phyloP scores from a whole-genome alignment of 2,329 filamentous ascomycete genomes.

The Stagonosporopsis chrysanthemi region DNA sequence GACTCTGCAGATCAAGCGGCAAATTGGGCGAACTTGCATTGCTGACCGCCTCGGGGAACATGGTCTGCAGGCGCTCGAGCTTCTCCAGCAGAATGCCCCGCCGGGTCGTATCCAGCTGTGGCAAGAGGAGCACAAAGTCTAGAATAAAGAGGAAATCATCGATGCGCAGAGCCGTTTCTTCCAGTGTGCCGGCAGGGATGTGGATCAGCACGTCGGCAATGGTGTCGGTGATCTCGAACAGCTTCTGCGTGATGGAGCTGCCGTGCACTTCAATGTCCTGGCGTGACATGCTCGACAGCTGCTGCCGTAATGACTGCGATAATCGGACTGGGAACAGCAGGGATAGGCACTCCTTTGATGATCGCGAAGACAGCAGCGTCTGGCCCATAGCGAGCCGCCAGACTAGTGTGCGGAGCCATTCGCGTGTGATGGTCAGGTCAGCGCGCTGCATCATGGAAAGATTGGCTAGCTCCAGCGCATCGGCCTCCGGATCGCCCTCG shows the following conservation, averaged over 20 bases:
- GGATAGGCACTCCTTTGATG: slow-evolving; percentile 49
- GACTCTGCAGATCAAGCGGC: slow-evolving; percentile 39
- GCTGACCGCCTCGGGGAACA: slow-evolving; percentile 47
- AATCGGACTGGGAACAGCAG: slow-evolving; percentile 56
- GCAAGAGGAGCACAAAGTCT: slow-evolving; percentile 59
- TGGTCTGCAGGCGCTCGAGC: slow-evolving; percentile 46
- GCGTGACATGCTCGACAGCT: slow-evolving; percentile 52
- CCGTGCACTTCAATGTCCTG: slow-evolving; percentile 63
- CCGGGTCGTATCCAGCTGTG: slow-evolving; percentile 57
- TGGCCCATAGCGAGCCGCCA: slow-evolving; percentile 61
- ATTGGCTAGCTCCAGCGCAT: slow-evolving; percentile 49
- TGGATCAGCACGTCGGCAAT: slow-evolving; percentile 66
- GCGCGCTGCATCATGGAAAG: slow-evolving; percentile 56
- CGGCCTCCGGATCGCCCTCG: slow-evolving; percentile 48
- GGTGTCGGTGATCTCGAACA: slow-evolving; percentile 67
- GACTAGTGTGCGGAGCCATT: slow-evolving; percentile 58
- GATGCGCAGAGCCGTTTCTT: slow-evolving; percentile 58
- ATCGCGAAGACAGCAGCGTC: slow-evolving; percentile 53
- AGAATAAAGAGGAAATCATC: slow-evolving; percentile 64
- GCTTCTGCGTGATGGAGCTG: slow-evolving; percentile 64
- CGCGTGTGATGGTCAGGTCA: slow-evolving; percentile 59
- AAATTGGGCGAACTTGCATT: slow-evolving; percentile 42
- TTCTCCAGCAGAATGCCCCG: slow-evolving; percentile 55
- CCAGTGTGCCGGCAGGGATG: slow-evolving; percentile 56
- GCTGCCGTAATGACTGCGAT: slow-evolving; percentile 54